phyloP scores from a whole-genome alignment of 495 filamentous ascomycete species.

The Hypoxylon fragiforme region DNA sequence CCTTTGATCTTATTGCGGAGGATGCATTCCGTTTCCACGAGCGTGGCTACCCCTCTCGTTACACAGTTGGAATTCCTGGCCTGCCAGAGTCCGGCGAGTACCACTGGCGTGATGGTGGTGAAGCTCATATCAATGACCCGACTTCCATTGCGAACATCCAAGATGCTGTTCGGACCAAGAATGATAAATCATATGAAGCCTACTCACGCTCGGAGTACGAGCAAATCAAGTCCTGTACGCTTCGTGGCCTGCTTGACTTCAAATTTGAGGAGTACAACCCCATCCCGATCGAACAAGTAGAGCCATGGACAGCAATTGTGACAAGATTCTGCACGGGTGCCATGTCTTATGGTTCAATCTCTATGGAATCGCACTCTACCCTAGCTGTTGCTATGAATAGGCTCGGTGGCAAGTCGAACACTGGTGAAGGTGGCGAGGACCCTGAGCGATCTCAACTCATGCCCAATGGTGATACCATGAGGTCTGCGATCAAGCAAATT shows the following conservation, averaged over 20 bases:
- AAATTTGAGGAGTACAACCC: constrained; percentile 86
- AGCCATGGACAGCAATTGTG: constrained; percentile 98
- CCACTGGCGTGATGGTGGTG: constrained; percentile 98
- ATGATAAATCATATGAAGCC: constrained; percentile 99
- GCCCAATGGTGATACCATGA: constrained; percentile 96
- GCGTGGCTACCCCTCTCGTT: constrained; percentile 84
- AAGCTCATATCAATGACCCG: constrained; percentile 98
- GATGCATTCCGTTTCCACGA: constrained; percentile 98
- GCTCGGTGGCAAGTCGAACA: constrained; percentile 97
- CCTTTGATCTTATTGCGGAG: constrained; percentile 92
- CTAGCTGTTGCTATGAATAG: constrained; percentile 98
- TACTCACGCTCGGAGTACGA: constrained; percentile 95
- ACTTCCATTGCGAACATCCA: constrained; percentile 96
- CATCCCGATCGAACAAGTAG: constrained; percentile 96
- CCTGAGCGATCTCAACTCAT: constrained; percentile 84
- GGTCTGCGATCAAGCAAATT: constrained; percentile 98
- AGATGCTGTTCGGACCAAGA: constrained; percentile 96
- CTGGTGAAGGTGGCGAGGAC: constrained; percentile 97
- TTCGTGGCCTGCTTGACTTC: constrained; percentile 96
- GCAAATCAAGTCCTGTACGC: constrained; percentile 96
- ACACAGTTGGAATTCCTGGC: constrained; percentile 77
- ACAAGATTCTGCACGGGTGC: constrained; percentile 98
- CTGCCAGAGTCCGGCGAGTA: constrained; percentile 96
- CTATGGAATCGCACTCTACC: constrained; percentile 98
- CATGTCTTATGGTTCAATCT: constrained; percentile 99